phyloP scores from a whole-genome alignment of 208 protist genomes.

The Leishmania gerbilli region DNA sequence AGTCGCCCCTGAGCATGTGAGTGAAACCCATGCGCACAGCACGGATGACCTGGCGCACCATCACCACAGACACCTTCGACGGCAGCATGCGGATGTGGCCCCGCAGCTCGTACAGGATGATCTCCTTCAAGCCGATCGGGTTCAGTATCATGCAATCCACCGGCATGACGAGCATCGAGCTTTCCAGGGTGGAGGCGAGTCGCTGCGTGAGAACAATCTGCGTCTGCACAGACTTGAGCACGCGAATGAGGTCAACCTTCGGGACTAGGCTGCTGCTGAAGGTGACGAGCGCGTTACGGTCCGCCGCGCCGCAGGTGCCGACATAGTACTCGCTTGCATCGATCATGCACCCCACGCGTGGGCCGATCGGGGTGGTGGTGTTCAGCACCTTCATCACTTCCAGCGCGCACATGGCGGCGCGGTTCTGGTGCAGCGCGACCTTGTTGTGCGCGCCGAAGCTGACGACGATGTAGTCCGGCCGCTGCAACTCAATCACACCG shows the following conservation, averaged over 20 bases:
- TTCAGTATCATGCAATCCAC: slow-evolving; percentile 46
- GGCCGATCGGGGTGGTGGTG: slow-evolving; percentile 30
- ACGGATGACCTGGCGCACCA: slow-evolving; percentile 30
- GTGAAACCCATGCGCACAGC: slow-evolving; percentile 44
- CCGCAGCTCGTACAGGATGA: slow-evolving; percentile 59
- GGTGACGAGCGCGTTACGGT: slow-evolving; percentile 46
- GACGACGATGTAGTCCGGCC: slow-evolving; percentile 40
- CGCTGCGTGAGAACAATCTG: slow-evolving; percentile 56
- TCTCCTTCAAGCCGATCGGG: slow-evolving; percentile 7
- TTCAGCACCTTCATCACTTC: slow-evolving; percentile 40
- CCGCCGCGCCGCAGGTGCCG: slow-evolving; percentile 57
- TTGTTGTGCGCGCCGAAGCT: slow-evolving; percentile 46
- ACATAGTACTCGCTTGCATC: slow-evolving; percentile 70
- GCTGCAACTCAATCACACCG: slow-evolving; percentile 61
- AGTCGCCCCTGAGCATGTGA: slow-evolving; percentile 55
- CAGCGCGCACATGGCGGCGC: slow-evolving; percentile 55
- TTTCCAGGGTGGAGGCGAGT: slow-evolving; percentile 47
- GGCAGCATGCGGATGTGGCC: slow-evolving; percentile 30
- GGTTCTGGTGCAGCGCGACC: slow-evolving; percentile 53
- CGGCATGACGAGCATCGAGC: slow-evolving; percentile 51
- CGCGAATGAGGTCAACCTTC: slow-evolving; percentile 39
- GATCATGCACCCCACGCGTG: slow-evolving; percentile 45
- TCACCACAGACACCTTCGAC: slow-evolving; percentile 4
- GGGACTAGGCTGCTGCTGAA: slow-evolving; percentile 31
- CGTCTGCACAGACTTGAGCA: slow-evolving; percentile 41